Base-by-base conservation (phyloP, 2,329 filamentous ascomycete species). In the Clathrospora elynae region DNA sequence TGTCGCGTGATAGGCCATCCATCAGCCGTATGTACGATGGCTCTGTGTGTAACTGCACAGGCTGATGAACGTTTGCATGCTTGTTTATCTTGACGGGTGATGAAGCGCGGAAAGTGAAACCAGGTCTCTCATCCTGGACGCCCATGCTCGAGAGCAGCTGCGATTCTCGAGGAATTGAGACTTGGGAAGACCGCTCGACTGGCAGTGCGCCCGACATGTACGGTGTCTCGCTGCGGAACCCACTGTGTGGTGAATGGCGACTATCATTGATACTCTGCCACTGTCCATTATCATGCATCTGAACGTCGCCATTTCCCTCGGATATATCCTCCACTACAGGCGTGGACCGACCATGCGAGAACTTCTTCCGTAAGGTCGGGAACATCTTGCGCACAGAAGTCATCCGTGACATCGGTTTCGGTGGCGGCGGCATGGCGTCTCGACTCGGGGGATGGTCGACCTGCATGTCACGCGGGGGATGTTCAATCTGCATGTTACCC, bases 381-480 rank as follows among this genome's bases (percentile, higher is more conserved):
- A 62, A 47, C 6, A 67, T 42, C 14, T 53, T 61, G 18, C 57
- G 55, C 14, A 67, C 42, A 10, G 61, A 67, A 12, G 48, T 54
- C 46, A 65, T 66, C 18, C 49, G 51, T 0, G 59, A 61, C 3
- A 61, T 10, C 2, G 60, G 51, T 33, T 64, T 61, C 9, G 52
- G 16, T 8, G 71, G 71, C 4, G 71, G 71, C 25, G 70, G 71
- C 71, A 73, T 74, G 8, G 57, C 31, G 11, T 71, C 64, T 25
- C 65, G 62, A 37, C 64, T 61, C 3, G 49, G 50, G 10, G 57
- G 48, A 11, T 28, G 12, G 22, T 52, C 45, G 18, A 48, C 19
- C 5, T 55, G 57, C 32, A 51, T 56, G 5, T 48, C 36, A 10
- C 45, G 37, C n/a, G 57, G 53, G 5, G 57, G 45, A 19, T n/a